Evolutionary conservation across 768 basidiomycete genomes (phyloP), one percentile per base, ranked within the genome.

Genomic region (Cantharellus cinnabarinus): DNA sequence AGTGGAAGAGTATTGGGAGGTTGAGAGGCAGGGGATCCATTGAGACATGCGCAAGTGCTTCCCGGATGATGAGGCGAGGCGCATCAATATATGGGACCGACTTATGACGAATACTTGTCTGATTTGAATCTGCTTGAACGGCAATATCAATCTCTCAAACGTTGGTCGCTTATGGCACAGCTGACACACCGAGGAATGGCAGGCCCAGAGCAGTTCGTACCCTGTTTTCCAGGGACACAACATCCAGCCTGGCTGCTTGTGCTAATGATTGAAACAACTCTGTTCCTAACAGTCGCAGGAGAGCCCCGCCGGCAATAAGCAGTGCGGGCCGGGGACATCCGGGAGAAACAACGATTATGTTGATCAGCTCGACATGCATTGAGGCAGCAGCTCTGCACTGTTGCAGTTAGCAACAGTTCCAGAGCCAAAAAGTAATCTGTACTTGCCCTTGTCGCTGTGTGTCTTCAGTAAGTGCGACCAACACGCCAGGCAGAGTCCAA

Each of bases 401-500:
- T 29, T 29, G 44, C 52, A 54, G 1, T 14, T 10, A 10, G 38
- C 14, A 54, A 54, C 35, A 54, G 7, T 37, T 54, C 7, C 10
- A 7, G 52, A 54, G 1, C 14, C 14, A 37, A 54, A 7, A 37
- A 54, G n/a, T 7, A 10, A 37, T 10, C 7, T 7, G 35, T 10
- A 37, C 62, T n/a, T 37, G 61, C 62, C 62, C 62, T 61, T 61
- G 37, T 42, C 61, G 42, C 4, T 57, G 15, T 2, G 54, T 41
- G 4, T 61, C 55, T 5, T 56, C 54, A n/a, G 56, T 58, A 5
- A 62, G 35, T 5, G 60, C 62, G 5, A 50, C 42, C 39, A 62
- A 34, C 14, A 62, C 56, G 20, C 54, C 61, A 50, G 51, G 50
- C 7, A 62, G 61, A 4, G 62, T 62, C 62, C 62, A 62, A 20